phyloP scores from a whole-genome alignment of 768 basidiomycete genomes.

The Lentinula edodes region DNA sequence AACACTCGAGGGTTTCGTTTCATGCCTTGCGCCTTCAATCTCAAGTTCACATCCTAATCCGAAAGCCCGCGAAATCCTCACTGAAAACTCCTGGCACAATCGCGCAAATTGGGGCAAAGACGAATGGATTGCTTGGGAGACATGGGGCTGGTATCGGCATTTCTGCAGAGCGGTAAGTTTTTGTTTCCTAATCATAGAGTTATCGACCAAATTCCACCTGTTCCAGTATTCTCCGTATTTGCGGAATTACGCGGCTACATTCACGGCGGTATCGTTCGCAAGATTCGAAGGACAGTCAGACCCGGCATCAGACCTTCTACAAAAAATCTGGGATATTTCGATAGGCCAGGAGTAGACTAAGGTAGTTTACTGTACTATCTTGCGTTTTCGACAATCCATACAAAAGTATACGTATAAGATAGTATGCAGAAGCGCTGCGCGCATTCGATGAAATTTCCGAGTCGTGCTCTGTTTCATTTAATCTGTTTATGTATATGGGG shows the following conservation, averaged over 20 bases:
- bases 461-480: too few species aligned
- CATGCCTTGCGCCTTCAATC: conserved; percentile 45
- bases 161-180: conserved; percentile 73
- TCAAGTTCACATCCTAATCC: conserved; percentile 43
- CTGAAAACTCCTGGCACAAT: conserved; percentile 63
- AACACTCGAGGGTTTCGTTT: conserved; percentile 74
- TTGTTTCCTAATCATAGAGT: neutral
- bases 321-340: conserved; percentile 66
- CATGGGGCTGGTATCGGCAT: conserved; percentile 89
- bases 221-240: conserved; percentile 75
- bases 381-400: neutral
- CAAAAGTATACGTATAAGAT: neutral
- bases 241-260: conserved; percentile 65
- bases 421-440: too few species aligned
- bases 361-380: neutral
- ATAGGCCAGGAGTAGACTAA: conserved; percentile 45
- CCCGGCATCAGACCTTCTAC: conserved; percentile 52
- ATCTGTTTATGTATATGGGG: too few species aligned
- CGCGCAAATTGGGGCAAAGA: conserved; percentile 64
- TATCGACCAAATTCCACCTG: neutral
- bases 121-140: conserved; percentile 83
- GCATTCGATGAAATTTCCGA: too few species aligned
- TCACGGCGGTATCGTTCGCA: conserved; percentile 63
- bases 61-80: conserved; percentile 50
- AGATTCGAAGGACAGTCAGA: conserved; percentile 55